These are phyloP conservation scores for Panaeolus papilionaceus DNA, from an alignment of 768 basidiomycete genomes.

Conservation along the genomic window DNA sequence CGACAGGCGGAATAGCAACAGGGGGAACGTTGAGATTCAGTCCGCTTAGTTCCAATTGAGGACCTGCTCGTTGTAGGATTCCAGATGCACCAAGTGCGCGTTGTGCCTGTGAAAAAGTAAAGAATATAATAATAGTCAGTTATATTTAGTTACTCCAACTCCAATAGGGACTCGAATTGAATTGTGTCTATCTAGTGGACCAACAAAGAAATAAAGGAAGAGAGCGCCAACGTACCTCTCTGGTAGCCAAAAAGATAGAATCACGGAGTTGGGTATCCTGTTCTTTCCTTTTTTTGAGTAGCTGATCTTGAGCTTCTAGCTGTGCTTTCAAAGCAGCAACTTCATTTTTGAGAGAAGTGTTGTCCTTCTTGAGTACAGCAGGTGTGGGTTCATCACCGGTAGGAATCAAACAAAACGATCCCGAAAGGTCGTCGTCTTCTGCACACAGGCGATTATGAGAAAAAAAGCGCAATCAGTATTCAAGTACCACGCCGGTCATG, in stretches of 20 bases:
- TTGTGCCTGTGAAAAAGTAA: constrained; percentile 62
- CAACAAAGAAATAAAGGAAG: not conserved
- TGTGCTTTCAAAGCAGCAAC: constrained; percentile 61
- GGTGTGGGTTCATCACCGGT: constrained; percentile 59
- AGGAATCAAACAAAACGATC: constrained; percentile 81
- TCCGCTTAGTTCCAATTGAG: constrained; percentile 56
- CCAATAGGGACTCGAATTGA: not conserved
- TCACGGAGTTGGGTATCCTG: constrained; percentile 83
- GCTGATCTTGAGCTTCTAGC: constrained; percentile 64
- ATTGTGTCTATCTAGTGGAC: not conserved
- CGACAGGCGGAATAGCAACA: constrained; percentile 53
- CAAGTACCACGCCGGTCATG: not conserved
- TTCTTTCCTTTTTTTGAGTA: constrained; percentile 73
- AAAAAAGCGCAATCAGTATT: not conserved
- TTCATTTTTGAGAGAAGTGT: constrained; percentile 65
- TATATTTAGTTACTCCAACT: not conserved
- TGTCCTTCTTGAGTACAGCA: constrained; percentile 67
- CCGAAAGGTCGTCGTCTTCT: constrained; percentile 72
- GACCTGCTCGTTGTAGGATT: constrained; percentile 54
- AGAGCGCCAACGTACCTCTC: constrained; percentile 52
- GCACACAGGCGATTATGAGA: constrained; percentile 18
- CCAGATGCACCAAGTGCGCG: constrained; percentile 77
- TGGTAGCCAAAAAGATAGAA: constrained; percentile 73
- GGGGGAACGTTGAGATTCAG: constrained; percentile 66
- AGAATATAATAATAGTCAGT: constrained; percentile 10